Percentiles rank a stretch among this genome's conserved stretches.
These are phyloP conservation scores for Athelia psychrophila DNA, from an alignment of 1,284 basidiomycete species.

Conservation along the genomic window DNA sequence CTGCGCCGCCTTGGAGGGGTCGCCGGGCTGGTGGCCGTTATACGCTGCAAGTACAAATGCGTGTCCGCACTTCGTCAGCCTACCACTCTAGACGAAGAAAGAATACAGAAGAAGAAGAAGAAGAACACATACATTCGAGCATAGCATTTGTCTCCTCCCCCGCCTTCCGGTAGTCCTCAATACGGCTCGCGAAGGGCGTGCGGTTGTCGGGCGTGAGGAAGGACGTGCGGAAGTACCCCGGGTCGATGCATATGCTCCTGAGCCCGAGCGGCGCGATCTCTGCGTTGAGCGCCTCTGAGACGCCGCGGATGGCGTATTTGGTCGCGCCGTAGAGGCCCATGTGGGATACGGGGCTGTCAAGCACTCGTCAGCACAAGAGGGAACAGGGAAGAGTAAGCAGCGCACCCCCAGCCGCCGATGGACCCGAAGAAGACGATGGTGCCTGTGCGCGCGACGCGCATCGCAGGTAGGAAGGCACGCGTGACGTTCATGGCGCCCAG, in stretches of 20 bases:
- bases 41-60: too few relatives aligned
- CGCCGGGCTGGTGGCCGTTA: neutral
- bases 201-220: neutral
- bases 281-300: neutral
- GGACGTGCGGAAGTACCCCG: neutral
- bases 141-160: neutral
- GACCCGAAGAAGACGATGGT: constrained; percentile 13
- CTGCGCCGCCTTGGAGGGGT: neutral
- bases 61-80: too few relatives aligned
- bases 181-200: neutral
- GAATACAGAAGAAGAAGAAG: too few relatives aligned
- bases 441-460: constrained; percentile 17
- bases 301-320: neutral
- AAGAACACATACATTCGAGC: neutral
- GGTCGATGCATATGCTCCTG: neutral
- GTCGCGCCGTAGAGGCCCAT: neutral
- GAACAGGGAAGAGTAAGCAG: neutral
- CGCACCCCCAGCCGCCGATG: neutral
- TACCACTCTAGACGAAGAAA: neutral
- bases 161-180: neutral
- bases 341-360: too few relatives aligned
- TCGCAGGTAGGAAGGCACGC: constrained; percentile 18
- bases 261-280: neutral
- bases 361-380: too few relatives aligned
- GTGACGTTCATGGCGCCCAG: constrained; percentile 22